A percentile compares a stretch with the other conserved stretches of the same genome.
Conservation (phyloP, 2,329 filamentous ascomycete genomes). For the Orbilia quercus region DNA sequence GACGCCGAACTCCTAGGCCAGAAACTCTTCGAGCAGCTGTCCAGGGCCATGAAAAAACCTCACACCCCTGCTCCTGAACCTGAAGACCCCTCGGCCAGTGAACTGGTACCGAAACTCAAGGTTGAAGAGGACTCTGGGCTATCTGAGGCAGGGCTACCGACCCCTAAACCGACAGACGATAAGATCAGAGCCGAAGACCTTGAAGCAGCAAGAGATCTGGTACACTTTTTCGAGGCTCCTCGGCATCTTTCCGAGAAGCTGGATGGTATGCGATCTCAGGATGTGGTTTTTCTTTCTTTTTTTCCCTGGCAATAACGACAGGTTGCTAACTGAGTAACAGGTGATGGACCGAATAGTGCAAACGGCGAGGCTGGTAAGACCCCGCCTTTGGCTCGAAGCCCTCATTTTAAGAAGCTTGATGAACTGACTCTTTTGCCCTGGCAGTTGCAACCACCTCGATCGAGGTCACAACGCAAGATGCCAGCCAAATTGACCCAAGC, state of each 20-base stretch:
- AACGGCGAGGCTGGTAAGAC: constrained; percentile 41
- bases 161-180: constrained; percentile 45
- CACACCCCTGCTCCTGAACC: constrained; percentile 55
- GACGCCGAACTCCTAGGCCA: constrained; percentile 44
- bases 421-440: constrained; percentile 17
- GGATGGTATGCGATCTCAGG: constrained; percentile 42
- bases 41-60: constrained; percentile 54
- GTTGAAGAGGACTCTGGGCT: constrained; percentile 45
- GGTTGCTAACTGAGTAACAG: constrained; percentile 27
- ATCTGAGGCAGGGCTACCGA: constrained; percentile 39
- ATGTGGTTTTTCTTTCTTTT: constrained; percentile 5
- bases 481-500: constrained; percentile 10
- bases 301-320: neutral
- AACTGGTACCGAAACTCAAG: constrained; percentile 46
- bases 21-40: constrained; percentile 52
- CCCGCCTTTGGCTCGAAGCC: neutral
- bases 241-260: constrained; percentile 51
- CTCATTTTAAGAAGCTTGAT: neutral
- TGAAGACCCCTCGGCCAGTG: constrained; percentile 44
- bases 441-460: constrained; percentile 36
- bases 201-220: constrained; percentile 49
- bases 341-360: constrained; percentile 8
- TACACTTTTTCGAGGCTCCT: constrained; percentile 54
- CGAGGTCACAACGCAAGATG: constrained; percentile 38
- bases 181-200: constrained; percentile 49